These are phyloP conservation scores for Nakazawaea populi DNA, from an alignment of 805 yeast genomes.

Conservation along the genomic window DNA sequence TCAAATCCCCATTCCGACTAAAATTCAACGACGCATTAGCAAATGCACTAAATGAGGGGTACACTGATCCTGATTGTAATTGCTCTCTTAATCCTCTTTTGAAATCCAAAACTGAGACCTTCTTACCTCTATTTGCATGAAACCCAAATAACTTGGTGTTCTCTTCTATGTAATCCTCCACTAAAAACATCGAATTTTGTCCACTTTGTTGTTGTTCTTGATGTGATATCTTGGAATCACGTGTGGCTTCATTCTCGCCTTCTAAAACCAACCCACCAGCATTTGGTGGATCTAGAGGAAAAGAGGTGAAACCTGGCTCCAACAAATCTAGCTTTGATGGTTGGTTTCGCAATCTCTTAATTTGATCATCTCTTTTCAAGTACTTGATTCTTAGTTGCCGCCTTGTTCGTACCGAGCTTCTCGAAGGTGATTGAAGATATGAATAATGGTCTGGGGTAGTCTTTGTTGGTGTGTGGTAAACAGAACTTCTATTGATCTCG, in stretches of 20 bases:
- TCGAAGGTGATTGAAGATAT: neutral
- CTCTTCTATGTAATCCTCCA: conserved; percentile 11
- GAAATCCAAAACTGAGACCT: conserved; percentile 9
- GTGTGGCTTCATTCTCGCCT: neutral
- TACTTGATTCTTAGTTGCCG: neutral
- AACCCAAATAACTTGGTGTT: neutral
- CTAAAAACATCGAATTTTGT: conserved; percentile 1
- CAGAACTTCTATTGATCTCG: neutral
- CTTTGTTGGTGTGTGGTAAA: conserved; percentile 6
- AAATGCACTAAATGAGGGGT: neutral
- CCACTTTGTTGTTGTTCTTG: neutral
- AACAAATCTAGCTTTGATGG: conserved; percentile 10
- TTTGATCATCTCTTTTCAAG: neutral
- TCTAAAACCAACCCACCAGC: neutral
- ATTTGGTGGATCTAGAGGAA: conserved; percentile 8
- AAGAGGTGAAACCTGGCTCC: conserved; percentile 9
- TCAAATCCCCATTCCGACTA: neutral
- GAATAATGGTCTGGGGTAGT: neutral
- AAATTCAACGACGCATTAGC: neutral
- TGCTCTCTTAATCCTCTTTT: conserved; percentile 3
- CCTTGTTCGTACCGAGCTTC: neutral
- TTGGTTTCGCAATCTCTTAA: neutral
- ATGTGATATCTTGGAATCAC: neutral
- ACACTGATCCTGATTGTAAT: neutral
- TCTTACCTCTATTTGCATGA: neutral